A percentile compares a stretch with the other conserved stretches of the same genome.
These are phyloP conservation scores for Selenicereus undatus DNA, from an alignment of 148 eudicot species.

Conservation along the genomic window DNA sequence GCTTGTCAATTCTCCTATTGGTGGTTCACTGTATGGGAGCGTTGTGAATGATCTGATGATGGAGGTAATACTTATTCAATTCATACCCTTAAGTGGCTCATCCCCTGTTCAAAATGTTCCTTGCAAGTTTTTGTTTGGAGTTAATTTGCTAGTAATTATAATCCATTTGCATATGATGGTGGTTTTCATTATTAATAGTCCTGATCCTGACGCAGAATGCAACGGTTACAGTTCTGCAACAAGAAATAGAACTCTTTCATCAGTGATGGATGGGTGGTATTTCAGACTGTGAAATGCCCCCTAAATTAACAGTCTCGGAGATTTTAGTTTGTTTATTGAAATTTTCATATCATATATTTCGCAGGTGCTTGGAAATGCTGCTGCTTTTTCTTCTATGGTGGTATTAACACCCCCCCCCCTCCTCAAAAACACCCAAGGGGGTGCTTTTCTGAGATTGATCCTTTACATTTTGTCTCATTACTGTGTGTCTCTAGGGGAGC, in stretches of 20 bases:
- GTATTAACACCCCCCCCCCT: too few species aligned
- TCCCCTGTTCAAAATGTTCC: neutral
- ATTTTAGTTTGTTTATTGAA: too few species aligned
- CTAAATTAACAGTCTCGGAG: too few species aligned
- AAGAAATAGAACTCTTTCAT: neutral
- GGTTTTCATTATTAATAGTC: neutral
- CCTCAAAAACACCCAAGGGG: too few species aligned
- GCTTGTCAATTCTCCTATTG: conserved; percentile 52
- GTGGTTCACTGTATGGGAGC: conserved; percentile 48
- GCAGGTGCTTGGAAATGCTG: too few species aligned
- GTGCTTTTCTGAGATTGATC: too few species aligned
- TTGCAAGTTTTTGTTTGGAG: too few species aligned
- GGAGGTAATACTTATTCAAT: conserved; percentile 47
- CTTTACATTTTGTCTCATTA: too few species aligned
- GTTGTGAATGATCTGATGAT: conserved; percentile 24
- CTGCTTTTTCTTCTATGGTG: too few species aligned
- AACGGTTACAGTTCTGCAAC: neutral
- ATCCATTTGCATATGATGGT: neutral
- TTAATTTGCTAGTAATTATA: neutral
- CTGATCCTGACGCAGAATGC: neutral
- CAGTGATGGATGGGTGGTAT: neutral
- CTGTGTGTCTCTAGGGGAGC: too few species aligned
- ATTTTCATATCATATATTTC: too few species aligned
- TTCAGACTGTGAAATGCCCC: too few species aligned
- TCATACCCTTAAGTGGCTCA: neutral